Percentiles rank a stretch among this genome's conserved stretches.
Conservation (phyloP, 106 monocot species). For the Gastrodia elata region DNA sequence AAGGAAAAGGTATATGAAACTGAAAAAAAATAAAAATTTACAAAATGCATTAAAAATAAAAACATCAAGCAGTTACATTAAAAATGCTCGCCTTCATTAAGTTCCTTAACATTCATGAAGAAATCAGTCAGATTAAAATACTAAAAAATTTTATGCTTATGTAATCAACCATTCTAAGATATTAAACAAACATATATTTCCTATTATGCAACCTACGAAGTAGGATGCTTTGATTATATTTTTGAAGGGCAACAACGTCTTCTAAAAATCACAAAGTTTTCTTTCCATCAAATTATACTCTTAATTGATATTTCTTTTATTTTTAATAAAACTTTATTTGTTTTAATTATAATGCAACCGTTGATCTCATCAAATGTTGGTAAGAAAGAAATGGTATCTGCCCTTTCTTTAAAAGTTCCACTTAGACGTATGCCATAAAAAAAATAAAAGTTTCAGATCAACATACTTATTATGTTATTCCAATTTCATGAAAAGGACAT, state of each 20-base stretch:
- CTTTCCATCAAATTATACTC: background rate
- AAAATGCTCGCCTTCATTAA: background rate
- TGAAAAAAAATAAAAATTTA: background rate
- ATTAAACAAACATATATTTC: background rate
- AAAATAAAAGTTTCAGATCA: background rate
- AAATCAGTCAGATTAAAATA: background rate
- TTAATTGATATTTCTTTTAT: background rate
- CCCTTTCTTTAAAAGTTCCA: background rate
- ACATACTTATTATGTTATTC: background rate
- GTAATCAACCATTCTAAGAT: background rate
- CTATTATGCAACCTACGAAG: background rate
- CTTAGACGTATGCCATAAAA: background rate
- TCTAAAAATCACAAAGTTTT: background rate
- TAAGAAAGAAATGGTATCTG: background rate
- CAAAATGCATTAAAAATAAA: background rate
- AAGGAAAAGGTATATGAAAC: background rate
- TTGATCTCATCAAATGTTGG: background rate
- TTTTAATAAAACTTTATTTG: conserved; percentile 1
- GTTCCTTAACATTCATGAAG: background rate
- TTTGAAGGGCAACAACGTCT: background rate
- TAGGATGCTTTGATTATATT: background rate
- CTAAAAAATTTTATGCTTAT: background rate
- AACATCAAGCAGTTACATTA: background rate
- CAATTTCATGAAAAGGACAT: conserved; percentile 1
- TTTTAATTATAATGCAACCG: background rate